Percentiles rank a stretch among this genome's conserved stretches.
phyloP scores from a whole-genome alignment of 441 rosid genomes.

The Biscutella laevigata region DNA sequence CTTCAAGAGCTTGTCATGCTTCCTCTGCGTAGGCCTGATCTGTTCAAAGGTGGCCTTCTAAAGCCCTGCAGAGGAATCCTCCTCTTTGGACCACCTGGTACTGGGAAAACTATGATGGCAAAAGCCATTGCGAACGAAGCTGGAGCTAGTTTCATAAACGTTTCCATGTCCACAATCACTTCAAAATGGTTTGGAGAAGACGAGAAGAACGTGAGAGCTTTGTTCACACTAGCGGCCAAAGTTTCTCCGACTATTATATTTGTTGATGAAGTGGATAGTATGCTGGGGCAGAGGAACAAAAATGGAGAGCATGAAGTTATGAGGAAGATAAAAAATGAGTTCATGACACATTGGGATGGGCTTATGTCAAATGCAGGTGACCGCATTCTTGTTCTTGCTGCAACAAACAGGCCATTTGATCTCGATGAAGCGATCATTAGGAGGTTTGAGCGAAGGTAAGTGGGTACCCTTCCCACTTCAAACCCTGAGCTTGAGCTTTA shows the following conservation, averaged over 20 bases:
- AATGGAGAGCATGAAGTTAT: slow-evolving; percentile 98
- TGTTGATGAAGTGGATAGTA: slow-evolving; percentile 97
- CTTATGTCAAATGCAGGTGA: slow-evolving; percentile 71
- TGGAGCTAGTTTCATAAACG: slow-evolving; percentile 98
- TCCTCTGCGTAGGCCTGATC: slow-evolving; percentile 91
- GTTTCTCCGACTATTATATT: slow-evolving; percentile 94
- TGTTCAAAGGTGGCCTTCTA: slow-evolving; percentile 92
- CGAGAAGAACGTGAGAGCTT: slow-evolving; percentile 86
- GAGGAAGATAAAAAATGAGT: slow-evolving; percentile 94
- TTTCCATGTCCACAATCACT: slow-evolving; percentile 96
- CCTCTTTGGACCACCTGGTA: slow-evolving; percentile 98
- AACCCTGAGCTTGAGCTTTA: neutral
- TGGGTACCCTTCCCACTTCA: neutral
- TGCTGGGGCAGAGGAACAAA: slow-evolving; percentile 92
- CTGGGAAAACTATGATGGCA: slow-evolving; percentile 97
- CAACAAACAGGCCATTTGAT: slow-evolving; percentile 97
- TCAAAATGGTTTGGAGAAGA: slow-evolving; percentile 99
- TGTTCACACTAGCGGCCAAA: slow-evolving; percentile 84
- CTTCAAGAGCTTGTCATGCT: slow-evolving; percentile 98
- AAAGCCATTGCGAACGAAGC: slow-evolving; percentile 98
- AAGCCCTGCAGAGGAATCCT: slow-evolving; percentile 97
- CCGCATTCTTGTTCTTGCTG: slow-evolving; percentile 91
- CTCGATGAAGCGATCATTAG: slow-evolving; percentile 98
- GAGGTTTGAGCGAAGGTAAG: slow-evolving; percentile 89
- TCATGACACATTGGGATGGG: slow-evolving; percentile 99